Percentiles rank a stretch among this genome's conserved stretches.
These are phyloP conservation scores for Zea mays DNA, from an alignment of 176 grass and related monocot species.

Conservation along the genomic window DNA sequence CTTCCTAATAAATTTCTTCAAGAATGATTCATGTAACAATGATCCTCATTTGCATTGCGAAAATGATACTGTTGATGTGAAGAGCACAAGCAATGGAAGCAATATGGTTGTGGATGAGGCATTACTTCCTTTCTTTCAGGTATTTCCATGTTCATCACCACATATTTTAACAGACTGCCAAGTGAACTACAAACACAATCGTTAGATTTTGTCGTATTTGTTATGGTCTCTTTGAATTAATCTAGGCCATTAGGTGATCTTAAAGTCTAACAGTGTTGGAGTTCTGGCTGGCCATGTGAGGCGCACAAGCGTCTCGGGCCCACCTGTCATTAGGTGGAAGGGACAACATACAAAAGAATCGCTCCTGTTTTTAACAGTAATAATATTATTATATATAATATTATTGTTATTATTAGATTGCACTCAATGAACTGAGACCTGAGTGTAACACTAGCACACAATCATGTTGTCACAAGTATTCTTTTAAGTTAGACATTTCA, in stretches of 20 bases:
- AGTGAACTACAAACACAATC: not conserved
- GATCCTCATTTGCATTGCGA: conserved; percentile 43
- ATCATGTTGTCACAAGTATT: not conserved
- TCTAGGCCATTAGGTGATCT: not conserved
- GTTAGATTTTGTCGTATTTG: not conserved
- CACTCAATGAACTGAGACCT: not conserved
- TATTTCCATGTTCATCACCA: conserved; percentile 44
- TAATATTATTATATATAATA: too few relatives aligned
- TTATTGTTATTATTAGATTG: not conserved
- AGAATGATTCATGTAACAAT: conserved; percentile 51
- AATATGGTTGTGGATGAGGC: conserved; percentile 73
- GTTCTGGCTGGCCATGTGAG: too few relatives aligned
- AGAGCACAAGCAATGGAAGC: conserved; percentile 48
- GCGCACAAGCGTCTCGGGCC: too few relatives aligned
- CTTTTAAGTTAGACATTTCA: not conserved
- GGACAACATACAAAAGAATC: not conserved
- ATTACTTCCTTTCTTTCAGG: conserved; percentile 99
- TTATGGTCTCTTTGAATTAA: not conserved
- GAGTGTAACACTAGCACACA: not conserved
- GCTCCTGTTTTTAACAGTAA: not conserved
- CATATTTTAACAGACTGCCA: not conserved
- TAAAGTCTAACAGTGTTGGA: not conserved
- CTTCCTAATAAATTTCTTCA: conserved; percentile 82
- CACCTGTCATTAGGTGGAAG: not conserved
- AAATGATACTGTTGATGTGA: conserved; percentile 42